Conservation (phyloP, 495 filamentous ascomycete genomes). For the Penicillium pulvis region DNA sequence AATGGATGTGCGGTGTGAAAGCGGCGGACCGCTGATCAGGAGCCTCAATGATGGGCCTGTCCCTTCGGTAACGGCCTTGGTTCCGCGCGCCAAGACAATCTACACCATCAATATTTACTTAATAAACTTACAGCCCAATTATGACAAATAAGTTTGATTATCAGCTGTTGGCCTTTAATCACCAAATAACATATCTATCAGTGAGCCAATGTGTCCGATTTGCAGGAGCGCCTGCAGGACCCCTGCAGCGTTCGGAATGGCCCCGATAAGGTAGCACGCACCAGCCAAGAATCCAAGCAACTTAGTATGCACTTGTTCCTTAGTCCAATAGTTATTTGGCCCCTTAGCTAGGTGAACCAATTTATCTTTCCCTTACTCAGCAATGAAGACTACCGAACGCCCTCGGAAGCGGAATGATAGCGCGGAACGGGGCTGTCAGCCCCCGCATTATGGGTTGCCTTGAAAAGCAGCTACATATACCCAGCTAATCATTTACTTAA, state of each 20-base stretch:
- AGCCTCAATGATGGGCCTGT: no score
- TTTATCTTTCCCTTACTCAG: neutral
- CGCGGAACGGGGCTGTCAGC: neutral
- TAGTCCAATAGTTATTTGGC: neutral
- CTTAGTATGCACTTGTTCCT: neutral
- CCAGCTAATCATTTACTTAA: neutral
- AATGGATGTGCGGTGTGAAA: no score
- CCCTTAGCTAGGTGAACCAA: neutral
- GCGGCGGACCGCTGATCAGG: no score
- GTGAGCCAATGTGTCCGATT: neutral
- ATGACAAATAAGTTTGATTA: neutral
- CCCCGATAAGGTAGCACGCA: neutral
- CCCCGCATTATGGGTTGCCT: neutral
- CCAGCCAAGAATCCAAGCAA: neutral
- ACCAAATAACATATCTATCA: neutral
- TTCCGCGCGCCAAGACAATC: no score
- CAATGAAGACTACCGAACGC: neutral
- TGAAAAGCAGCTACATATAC: conserved; percentile 7
- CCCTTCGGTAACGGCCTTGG: no score
- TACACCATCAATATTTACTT: neutral
- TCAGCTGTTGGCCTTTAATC: neutral
- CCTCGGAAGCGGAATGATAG: conserved; percentile 9
- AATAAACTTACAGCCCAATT: neutral
- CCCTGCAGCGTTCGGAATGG: neutral
- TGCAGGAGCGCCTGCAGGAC: neutral